phyloP scores from a whole-genome alignment of 169 alveolate species.

The Plasmodium gonderi region DNA sequence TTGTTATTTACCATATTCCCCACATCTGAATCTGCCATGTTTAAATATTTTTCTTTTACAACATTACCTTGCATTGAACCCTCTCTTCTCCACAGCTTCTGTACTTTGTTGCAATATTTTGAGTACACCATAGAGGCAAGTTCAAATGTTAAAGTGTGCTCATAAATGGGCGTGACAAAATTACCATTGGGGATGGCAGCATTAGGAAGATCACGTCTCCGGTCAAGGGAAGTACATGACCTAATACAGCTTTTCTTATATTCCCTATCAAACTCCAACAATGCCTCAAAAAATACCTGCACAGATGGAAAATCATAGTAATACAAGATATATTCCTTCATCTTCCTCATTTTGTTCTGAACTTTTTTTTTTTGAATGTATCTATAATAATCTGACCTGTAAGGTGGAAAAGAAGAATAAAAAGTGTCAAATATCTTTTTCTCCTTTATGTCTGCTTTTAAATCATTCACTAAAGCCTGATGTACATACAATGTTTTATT shows the following conservation, averaged over 20 bases:
- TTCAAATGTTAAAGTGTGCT: too few relatives aligned
- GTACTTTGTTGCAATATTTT: too few relatives aligned
- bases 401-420: conserved; percentile 21
- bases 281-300: conserved; percentile 53
- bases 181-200: too few relatives aligned
- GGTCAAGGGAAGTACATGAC: neutral
- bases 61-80: too few relatives aligned
- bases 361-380: conserved; percentile 55
- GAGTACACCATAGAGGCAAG: too few relatives aligned
- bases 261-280: conserved; percentile 21
- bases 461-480: conserved; percentile 64
- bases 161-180: too few relatives aligned
- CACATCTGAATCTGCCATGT: too few relatives aligned
- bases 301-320: conserved; percentile 52
- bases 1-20: too few relatives aligned
- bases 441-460: conserved; percentile 51
- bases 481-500: conserved; percentile 34
- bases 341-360: conserved; percentile 68
- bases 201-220: too few relatives aligned
- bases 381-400: conserved; percentile 44
- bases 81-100: too few relatives aligned
- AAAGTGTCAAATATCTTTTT: conserved; percentile 16
- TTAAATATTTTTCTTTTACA: too few relatives aligned
- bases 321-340: conserved; percentile 57
- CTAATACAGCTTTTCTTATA: conserved; percentile 3